Base-by-base conservation (phyloP, 2,329 filamentous ascomycete genomes). In the Cladophialophora carrionii region DNA sequence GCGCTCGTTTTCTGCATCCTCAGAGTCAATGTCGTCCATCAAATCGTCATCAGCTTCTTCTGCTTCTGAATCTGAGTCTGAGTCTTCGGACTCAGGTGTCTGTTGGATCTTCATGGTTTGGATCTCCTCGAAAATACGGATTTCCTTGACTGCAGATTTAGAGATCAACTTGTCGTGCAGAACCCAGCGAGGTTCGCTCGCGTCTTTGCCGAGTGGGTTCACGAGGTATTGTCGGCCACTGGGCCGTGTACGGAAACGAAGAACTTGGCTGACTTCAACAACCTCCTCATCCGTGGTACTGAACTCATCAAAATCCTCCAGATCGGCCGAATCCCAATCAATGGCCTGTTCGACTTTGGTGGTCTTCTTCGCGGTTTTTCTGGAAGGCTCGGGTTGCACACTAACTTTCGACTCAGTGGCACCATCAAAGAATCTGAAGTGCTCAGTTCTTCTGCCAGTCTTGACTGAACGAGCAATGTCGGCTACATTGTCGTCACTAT, bases 131-230 rank as follows among this genome's bases (percentile, higher is more conserved):
- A 77, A 79, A 5, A 67, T 71, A 37, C 73, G 68, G 58, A 79
- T 74, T 34, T 73, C 69, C 12, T 71, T 68, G 22, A 62, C 48
- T 12, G 73, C 72, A 10, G 71, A 68, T 34, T 71, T 68, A 17
- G 74, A 76, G 43, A 65, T 72, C 49, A 81, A 65, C 32, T 71
- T 73, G 37, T 71, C 67, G 3, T 71, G 68, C 6, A 78, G 77
- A 34, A 84, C 74, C 83, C 83, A 85, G 61, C 78, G 78, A 32
- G 82, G 81, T 64, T 84, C 80, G 66, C 83, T 81, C 1, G 74
- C 69, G 10, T 74, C 74, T 10, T 78, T 75, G 37, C 78, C 77
- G 66, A 79, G 72, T 70, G 80, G 82, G 34, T 81, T 78, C n/a
- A 84, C 78, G 32, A 85, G 78, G 70, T 85, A 85, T 64, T 84